Evolutionary conservation across 352 stramenopile genomes (phyloP), one percentile per base, ranked within the genome.

Genomic region (Phytopythium vexans): DNA sequence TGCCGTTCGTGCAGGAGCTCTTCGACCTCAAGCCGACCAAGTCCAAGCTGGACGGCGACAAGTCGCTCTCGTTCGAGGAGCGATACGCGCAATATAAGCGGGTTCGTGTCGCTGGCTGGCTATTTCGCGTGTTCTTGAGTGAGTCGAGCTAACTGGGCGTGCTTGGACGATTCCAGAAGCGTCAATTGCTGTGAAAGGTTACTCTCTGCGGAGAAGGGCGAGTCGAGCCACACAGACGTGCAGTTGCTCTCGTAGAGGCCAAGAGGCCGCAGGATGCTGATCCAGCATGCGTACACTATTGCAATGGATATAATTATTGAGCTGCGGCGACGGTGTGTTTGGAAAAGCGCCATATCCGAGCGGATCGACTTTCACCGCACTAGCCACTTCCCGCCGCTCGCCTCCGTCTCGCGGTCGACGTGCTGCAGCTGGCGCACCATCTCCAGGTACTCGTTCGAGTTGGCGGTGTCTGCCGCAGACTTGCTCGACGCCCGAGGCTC

Each of bases 1-100:
- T 92, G 77, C 77, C 77, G 14, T 89, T 92, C 54, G 56, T 92
- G 34, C 82, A 89, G 56, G 82, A 92, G 61, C 74, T 92, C 21
- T 88, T 92, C 66, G 82, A 92, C 64, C 64, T 92, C 52, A 89
- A 90, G 57, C 77, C 82, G 47, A 74, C 77, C 55, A 84, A 74
- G 39, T 34, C 64, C 14, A 58, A 60, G 37, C 57, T 60, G 8
- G 52, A 64, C 50, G 65, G 66, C 31, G 63, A 72, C 51, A 79
- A 80, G 44, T 64, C 62, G 10, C 72, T 88, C 31, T 90, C 82
- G 7, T 92, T 92, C 66, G 74, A 92, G 50, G 66, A 87, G 32
- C 77, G 82, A 33, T 86, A 86, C 56, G 66, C 82, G 44, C 68
- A 77, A 34, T 83, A 85, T 58, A 83, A 83, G 42, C 65, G 75